Evolutionary conservation across 116 monocot species (phyloP).

Genomic region (Dioscorea cayenensis): DNA sequence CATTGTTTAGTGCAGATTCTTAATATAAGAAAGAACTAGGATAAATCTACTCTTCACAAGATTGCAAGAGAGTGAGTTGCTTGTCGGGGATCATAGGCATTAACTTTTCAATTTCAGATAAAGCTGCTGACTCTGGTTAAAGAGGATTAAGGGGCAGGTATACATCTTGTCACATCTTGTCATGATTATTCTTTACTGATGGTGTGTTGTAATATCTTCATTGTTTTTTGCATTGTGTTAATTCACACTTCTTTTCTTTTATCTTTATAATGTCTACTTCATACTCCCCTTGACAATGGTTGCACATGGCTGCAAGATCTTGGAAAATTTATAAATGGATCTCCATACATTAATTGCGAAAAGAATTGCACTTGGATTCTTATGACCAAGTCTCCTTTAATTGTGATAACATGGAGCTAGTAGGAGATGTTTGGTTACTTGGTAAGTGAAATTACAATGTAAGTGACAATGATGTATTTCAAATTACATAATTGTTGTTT

Average conservation of each 20-base stretch:
- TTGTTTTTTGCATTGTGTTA: background rate
- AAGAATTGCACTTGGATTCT: conserved; percentile 31
- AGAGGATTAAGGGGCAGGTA: conserved; percentile 44
- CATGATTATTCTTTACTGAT: background rate
- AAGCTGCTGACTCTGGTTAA: conserved; percentile 51
- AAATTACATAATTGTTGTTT: too few species aligned
- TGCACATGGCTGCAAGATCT: conserved; percentile 53
- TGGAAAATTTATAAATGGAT: conserved; percentile 33
- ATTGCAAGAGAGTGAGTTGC: conserved; percentile 22
- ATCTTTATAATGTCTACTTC: conserved; percentile 16
- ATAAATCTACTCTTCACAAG: conserved; percentile 40
- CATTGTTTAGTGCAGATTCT: conserved; percentile 30
- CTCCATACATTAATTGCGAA: conserved; percentile 21
- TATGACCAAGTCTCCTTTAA: conserved; percentile 17
- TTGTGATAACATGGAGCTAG: conserved; percentile 49
- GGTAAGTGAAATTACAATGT: too few species aligned
- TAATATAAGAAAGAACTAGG: conserved; percentile 44
- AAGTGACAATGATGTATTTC: too few species aligned
- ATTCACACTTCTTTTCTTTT: background rate
- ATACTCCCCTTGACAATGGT: conserved; percentile 21
- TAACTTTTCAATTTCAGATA: conserved; percentile 48
- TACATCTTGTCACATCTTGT: too few species aligned
- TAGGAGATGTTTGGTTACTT: too few species aligned
- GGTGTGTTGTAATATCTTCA: background rate
- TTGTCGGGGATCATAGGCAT: conserved; percentile 25